phyloP scores from a whole-genome alignment of 163 green algal species.

The Scenedesmus sp. region DNA sequence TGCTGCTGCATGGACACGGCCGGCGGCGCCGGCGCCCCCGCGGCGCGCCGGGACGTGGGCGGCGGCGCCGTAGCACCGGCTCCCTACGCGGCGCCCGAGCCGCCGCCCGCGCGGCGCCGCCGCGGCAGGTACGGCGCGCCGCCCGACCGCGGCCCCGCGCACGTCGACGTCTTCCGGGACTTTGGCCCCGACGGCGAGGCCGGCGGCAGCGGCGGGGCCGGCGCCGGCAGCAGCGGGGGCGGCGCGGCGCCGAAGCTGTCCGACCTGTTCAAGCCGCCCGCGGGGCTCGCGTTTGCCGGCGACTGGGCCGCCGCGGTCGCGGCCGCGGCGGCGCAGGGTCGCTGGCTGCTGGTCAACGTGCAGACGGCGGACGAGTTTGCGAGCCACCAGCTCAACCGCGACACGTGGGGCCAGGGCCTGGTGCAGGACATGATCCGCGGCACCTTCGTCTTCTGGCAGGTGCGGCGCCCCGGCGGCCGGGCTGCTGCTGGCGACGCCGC shows the following conservation, averaged over 20 bases:
- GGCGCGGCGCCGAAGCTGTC: slow-evolving; percentile 50
- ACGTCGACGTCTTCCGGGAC: slow-evolving; percentile 71
- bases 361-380: slow-evolving; percentile 76
- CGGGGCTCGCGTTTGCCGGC: slow-evolving; percentile 65
- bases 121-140: slow-evolving; percentile 32
- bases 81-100: too few relatives aligned
- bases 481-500: too few relatives aligned
- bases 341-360: slow-evolving; percentile 83
- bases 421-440: slow-evolving; percentile 65
- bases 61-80: too few relatives aligned
- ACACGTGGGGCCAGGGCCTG: slow-evolving; percentile 73
- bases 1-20: not conserved
- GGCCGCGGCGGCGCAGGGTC: slow-evolving; percentile 48
- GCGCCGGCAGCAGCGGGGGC: not conserved
- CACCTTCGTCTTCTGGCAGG: slow-evolving; percentile 79
- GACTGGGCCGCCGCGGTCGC: slow-evolving; percentile 65
- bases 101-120: too few relatives aligned
- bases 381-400: slow-evolving; percentile 74
- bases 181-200: slow-evolving; percentile 47
- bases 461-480: slow-evolving; percentile 7
- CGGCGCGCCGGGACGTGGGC: too few relatives aligned
- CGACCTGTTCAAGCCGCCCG: slow-evolving; percentile 75
- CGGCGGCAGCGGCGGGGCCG: not conserved
- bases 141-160: slow-evolving; percentile 33
- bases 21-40: too few relatives aligned